These are phyloP conservation scores for Diaporthe vexans DNA, from an alignment of 2,329 filamentous ascomycete genomes.

Conservation along the genomic window DNA sequence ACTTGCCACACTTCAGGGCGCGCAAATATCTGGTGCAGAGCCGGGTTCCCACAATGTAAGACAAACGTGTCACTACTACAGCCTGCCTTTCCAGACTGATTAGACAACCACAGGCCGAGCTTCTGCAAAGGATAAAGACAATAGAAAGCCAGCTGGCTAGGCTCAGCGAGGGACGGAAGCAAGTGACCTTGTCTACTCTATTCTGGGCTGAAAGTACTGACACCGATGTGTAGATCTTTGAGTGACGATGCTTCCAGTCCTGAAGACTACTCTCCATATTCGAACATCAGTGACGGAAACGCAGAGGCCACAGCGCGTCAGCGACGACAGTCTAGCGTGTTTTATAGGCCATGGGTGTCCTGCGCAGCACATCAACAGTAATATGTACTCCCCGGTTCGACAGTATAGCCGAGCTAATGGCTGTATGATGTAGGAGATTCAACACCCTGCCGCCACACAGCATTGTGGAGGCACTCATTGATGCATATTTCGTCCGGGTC, in stretches of 20 bases:
- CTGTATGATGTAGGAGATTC: not conserved
- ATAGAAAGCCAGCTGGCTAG: slow-evolving; percentile 4
- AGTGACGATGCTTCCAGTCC: not conserved
- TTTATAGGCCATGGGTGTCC: not conserved
- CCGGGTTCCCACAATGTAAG: not conserved
- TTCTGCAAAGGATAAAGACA: slow-evolving; percentile 12
- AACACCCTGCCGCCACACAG: not conserved
- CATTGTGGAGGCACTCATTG: slow-evolving; percentile 7
- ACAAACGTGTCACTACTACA: too few species aligned
- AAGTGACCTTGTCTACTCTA: not conserved
- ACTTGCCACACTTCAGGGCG: not conserved
- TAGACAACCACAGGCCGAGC: not conserved
- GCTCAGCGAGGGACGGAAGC: not conserved
- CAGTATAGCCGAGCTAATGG: not conserved
- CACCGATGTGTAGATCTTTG: not conserved
- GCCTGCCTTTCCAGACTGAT: not conserved
- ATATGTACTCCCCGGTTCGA: too few species aligned
- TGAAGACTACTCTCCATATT: not conserved
- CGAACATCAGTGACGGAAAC: not conserved
- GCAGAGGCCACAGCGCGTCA: not conserved
- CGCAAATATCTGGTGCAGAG: not conserved
- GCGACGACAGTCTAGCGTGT: not conserved
- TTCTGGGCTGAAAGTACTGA: not conserved
- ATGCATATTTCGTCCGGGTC: not conserved
- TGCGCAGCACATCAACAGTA: not conserved